Conservation (phyloP, 2,329 filamentous ascomycete genomes). For the Ambrosiella beaveri region DNA sequence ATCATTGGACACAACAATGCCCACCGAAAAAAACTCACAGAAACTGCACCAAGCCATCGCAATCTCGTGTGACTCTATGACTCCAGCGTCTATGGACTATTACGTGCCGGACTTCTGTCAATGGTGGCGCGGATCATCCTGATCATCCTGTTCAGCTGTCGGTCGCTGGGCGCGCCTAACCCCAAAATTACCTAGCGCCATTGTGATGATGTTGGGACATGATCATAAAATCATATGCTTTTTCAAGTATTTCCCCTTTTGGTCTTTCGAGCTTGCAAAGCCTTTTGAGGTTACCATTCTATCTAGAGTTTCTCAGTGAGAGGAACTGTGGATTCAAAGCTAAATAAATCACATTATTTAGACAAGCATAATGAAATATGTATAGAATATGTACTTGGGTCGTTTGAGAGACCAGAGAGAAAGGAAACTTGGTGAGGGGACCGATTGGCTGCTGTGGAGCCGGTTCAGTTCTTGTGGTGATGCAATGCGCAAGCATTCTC, state of each 20-base stretch:
- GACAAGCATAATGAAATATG: no score
- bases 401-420: neutral
- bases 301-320: neutral
- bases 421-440: neutral
- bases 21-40: no score
- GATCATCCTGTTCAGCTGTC: neutral
- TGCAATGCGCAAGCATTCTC: neutral
- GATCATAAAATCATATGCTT: neutral
- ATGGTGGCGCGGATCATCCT: neutral
- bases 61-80: no score
- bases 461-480: neutral
- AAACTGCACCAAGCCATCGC: no score
- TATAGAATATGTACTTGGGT: neutral
- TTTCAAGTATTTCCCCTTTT: neutral
- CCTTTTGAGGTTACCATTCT: neutral
- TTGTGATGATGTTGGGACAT: neutral
- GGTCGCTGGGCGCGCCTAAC: neutral
- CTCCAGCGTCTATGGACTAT: neutral
- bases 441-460: neutral
- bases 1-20: no score
- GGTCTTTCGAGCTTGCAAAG: neutral
- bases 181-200: neutral
- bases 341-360: no score
- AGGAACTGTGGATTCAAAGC: neutral
- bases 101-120: neutral